These are phyloP conservation scores for Kickxella alabastrina DNA, from an alignment of 192 early-diverging fungal species.

Conservation along the genomic window DNA sequence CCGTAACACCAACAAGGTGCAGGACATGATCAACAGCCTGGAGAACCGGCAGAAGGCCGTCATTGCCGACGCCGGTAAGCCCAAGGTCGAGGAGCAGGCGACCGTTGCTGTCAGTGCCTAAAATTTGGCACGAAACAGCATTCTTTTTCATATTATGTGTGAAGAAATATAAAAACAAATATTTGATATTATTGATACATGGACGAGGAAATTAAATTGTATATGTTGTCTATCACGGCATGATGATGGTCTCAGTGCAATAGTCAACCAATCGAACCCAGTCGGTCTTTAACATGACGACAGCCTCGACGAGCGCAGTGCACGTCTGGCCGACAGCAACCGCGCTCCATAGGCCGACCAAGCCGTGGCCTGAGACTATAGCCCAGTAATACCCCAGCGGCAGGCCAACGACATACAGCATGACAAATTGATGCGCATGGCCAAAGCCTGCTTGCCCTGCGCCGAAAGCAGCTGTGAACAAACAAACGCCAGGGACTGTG, in stretches of 20 bases:
- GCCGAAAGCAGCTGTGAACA: slow-evolving; percentile 58
- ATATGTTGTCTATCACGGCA: not conserved
- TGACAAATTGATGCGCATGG: slow-evolving; percentile 50
- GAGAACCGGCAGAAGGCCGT: slow-evolving; percentile 39
- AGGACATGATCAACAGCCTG: slow-evolving; percentile 42
- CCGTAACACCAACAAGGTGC: slow-evolving; percentile 87
- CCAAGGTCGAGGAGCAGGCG: slow-evolving; percentile 9
- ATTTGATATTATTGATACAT: no score
- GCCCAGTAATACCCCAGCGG: slow-evolving; percentile 55
- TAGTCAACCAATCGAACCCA: slow-evolving; percentile 23
- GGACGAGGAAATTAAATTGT: no score
- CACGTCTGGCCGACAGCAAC: slow-evolving; percentile 43
- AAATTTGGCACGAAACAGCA: no score
- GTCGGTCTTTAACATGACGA: slow-evolving; percentile 28
- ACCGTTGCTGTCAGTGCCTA: not conserved
- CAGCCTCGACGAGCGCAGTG: slow-evolving; percentile 18
- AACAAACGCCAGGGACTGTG: slow-evolving; percentile 55
- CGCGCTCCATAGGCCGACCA: slow-evolving; percentile 67
- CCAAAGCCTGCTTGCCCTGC: slow-evolving; percentile 52
- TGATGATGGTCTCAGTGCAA: slow-evolving; percentile 16
- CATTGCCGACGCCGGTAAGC: slow-evolving; percentile 19
- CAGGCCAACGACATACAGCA: slow-evolving; percentile 52
- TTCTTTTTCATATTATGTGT: no score
- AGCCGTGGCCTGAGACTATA: slow-evolving; percentile 50
- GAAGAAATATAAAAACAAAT: no score